These are phyloP conservation scores for Hygrocybe coccinea DNA, from an alignment of 768 basidiomycete species.

Conservation along the genomic window DNA sequence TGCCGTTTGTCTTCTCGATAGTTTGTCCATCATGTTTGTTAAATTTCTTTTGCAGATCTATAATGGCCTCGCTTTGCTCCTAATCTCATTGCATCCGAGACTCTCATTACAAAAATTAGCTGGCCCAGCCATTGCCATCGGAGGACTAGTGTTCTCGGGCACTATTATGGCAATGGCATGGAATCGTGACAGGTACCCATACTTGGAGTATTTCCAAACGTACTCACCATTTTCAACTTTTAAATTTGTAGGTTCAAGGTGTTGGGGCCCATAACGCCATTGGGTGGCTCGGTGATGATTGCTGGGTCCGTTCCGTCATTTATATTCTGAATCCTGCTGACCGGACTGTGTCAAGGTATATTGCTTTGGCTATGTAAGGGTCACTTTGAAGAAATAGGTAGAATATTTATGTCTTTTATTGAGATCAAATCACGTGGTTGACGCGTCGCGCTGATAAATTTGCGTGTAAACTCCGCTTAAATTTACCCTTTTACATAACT, in stretches of 20 bases:
- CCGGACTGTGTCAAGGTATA: constrained; percentile 37
- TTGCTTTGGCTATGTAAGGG: constrained; percentile 47
- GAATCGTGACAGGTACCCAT: constrained; percentile 24
- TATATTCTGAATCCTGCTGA: constrained; percentile 4
- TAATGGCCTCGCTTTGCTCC: constrained; percentile 63
- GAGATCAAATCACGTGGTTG: constrained; percentile 1
- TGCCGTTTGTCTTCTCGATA: constrained; percentile 37
- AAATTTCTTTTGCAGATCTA: constrained; percentile 44
- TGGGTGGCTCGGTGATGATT: constrained; percentile 62
- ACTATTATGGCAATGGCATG: constrained; percentile 52
- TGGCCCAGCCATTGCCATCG: constrained; percentile 36
- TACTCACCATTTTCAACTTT: neutral
- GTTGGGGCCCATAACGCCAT: constrained; percentile 62
- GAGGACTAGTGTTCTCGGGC: constrained; percentile 59
- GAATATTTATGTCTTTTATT: no score
- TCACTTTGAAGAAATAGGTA: no score
- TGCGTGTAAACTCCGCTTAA: constrained; percentile 30
- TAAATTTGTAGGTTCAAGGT: constrained; percentile 40
- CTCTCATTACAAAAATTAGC: constrained; percentile 44
- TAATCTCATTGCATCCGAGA: constrained; percentile 45
- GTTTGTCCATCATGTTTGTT: neutral
- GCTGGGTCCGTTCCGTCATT: constrained; percentile 49
- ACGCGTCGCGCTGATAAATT: constrained; percentile 5
- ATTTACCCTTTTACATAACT: neutral
- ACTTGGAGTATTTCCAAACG: neutral